Percentiles rank a stretch among this genome's conserved stretches.
Evolutionary conservation across 1,284 basidiomycete genomes (phyloP).

Genomic region (Schizophyllum commune): DNA sequence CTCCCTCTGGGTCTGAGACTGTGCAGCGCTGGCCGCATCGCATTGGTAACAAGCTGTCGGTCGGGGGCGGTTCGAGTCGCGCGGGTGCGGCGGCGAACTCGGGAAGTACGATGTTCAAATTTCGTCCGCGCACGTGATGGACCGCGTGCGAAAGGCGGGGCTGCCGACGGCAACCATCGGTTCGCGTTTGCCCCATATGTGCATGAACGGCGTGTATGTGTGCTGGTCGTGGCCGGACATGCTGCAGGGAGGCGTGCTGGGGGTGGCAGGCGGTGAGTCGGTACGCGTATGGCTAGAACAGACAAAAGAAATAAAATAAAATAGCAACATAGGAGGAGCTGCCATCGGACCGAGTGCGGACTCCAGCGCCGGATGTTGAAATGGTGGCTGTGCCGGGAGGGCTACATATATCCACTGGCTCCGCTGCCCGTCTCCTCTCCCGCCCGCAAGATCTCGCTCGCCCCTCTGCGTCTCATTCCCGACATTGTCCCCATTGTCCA

Average conservation of each 20-base stretch:
- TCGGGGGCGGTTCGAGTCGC: background rate
- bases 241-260: background rate
- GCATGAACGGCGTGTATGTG: background rate
- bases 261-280: background rate
- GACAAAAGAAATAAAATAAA: background rate
- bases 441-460: background rate
- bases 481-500: background rate
- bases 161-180: background rate
- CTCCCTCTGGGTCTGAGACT: background rate
- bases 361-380: background rate
- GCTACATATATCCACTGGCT: background rate
- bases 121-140: background rate
- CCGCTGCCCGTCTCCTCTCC: background rate
- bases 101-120: background rate
- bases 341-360: background rate
- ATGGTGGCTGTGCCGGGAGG: background rate
- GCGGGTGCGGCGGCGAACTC: background rate
- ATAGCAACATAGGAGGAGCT: background rate
- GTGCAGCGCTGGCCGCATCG: background rate
- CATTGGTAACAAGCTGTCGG: background rate
- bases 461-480: background rate
- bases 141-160: background rate
- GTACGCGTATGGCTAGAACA: background rate
- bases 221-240: background rate
- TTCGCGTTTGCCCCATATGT: background rate